These are phyloP conservation scores for Vanrija sp. DNA, from an alignment of 1,284 basidiomycete genomes.

Conservation along the genomic window DNA sequence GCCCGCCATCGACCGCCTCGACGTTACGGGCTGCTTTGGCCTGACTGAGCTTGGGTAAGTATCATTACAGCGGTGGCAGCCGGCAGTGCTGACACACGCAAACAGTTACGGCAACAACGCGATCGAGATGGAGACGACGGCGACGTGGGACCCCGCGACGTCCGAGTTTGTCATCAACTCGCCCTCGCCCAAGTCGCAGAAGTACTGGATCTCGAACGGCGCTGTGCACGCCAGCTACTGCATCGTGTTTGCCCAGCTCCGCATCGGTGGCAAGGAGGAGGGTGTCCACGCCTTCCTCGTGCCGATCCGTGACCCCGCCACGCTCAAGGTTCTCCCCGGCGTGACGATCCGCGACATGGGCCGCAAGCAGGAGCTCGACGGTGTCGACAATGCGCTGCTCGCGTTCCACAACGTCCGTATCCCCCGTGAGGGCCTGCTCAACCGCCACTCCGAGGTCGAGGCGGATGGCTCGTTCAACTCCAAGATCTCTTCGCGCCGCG, in stretches of 20 bases:
- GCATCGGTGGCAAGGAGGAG: constrained; percentile 4
- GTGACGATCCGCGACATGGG: constrained; percentile 16
- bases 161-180: constrained; percentile 12
- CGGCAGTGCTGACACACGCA: too few species aligned
- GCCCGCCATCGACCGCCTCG: constrained; percentile 6
- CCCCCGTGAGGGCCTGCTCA: constrained; percentile 8
- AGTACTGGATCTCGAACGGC: constrained; percentile 16
- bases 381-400: constrained; percentile 15
- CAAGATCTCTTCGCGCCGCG: constrained; percentile 8
- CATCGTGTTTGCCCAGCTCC: constrained; percentile 13
- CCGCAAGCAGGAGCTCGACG: constrained; percentile 11
- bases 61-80: too few species aligned
- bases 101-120: constrained; percentile 8
- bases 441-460: constrained; percentile 11
- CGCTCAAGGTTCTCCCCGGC: constrained; percentile 2
- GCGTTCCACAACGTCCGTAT: constrained; percentile 11
- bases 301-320: constrained; percentile 9
- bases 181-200: constrained; percentile 3
- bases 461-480: constrained; percentile 6
- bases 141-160: constrained; percentile 2
- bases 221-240: constrained; percentile 11
- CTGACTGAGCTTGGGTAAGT: constrained; percentile 2
- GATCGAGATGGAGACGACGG: constrained; percentile 16
- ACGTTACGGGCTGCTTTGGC: constrained; percentile 9
- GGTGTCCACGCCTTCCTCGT: constrained; percentile 13